Conservation (phyloP, 1,284 basidiomycete genomes). For the Microstroma glucosiphilum region DNA sequence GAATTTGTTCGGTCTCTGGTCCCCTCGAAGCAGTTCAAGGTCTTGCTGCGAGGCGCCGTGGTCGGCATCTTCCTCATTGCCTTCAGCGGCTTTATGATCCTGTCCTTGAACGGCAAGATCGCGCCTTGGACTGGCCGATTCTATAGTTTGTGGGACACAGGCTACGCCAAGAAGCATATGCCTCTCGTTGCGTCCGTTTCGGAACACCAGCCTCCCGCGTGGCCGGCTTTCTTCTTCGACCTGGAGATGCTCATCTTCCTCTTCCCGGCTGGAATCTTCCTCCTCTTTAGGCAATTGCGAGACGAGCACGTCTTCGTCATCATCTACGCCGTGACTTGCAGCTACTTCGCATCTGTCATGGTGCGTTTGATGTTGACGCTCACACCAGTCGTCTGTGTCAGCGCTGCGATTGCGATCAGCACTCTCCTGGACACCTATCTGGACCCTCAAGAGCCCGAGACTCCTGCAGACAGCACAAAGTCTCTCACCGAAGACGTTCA, state of each 20-base stretch:
- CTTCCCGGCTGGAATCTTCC: slow-evolving; percentile 90
- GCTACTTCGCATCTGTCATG: slow-evolving; percentile 99
- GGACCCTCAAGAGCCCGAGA: slow-evolving; percentile 60
- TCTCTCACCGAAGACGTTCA: slow-evolving; percentile 33
- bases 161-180: slow-evolving; percentile 93
- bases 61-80: slow-evolving; percentile 68
- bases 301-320: slow-evolving; percentile 99
- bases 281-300: slow-evolving; percentile 86
- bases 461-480: slow-evolving; percentile 41
- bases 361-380: slow-evolving; percentile 89
- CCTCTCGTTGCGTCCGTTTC: slow-evolving; percentile 99
- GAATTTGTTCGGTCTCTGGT: slow-evolving; percentile 83
- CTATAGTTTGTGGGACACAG: slow-evolving; percentile 99
- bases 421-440: slow-evolving; percentile 83
- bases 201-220: slow-evolving; percentile 99
- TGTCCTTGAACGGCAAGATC: slow-evolving; percentile 92
- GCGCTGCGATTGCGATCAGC: slow-evolving; percentile 84
- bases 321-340: slow-evolving; percentile 90
- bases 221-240: slow-evolving; percentile 99
- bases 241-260: slow-evolving; percentile 94
- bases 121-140: slow-evolving; percentile 99
- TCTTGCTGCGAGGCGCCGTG: slow-evolving; percentile 58
- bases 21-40: slow-evolving; percentile 86
- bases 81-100: slow-evolving; percentile 53
- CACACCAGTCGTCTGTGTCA: slow-evolving; percentile 84